Percentiles rank a stretch among this genome's conserved stretches.
These are phyloP conservation scores for Phragmites australis DNA, from an alignment of 176 grass and related monocot genomes.

Conservation along the genomic window DNA sequence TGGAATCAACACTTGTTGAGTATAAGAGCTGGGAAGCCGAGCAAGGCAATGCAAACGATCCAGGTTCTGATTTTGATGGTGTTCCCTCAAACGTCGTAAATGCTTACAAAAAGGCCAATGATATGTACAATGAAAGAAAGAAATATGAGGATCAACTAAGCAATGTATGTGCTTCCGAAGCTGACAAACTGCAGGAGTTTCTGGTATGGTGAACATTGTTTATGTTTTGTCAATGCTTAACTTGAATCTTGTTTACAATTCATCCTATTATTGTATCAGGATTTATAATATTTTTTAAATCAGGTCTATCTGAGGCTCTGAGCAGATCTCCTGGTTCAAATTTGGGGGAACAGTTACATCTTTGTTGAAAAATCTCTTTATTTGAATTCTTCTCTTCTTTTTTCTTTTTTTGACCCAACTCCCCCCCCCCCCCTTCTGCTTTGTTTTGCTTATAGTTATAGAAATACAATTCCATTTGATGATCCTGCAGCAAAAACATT, in stretches of 20 bases:
- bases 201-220: constrained; percentile 49
- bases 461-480: not conserved
- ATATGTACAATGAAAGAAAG: constrained; percentile 76
- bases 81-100: constrained; percentile 68
- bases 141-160: constrained; percentile 76
- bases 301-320: not conserved
- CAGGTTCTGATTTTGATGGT: constrained; percentile 57
- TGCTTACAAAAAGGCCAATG: constrained; percentile 71
- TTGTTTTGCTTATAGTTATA: not conserved
- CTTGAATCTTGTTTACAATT: constrained; percentile 11
- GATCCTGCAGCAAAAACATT: not conserved
- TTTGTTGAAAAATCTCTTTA: not conserved
- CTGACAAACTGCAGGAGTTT: constrained; percentile 69
- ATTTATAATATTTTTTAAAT: not conserved
- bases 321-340: not conserved
- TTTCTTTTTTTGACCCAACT: not conserved
- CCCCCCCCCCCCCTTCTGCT: not conserved
- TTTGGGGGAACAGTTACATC: not conserved
- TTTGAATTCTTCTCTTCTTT: not conserved
- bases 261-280: not conserved
- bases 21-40: constrained; percentile 95
- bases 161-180: constrained; percentile 47
- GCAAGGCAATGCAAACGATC: constrained; percentile 76
- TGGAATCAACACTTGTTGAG: constrained; percentile 59
- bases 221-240: constrained; percentile 13